Percentiles rank a stretch among this genome's conserved stretches.
phyloP scores from a whole-genome alignment of 2,329 filamentous ascomycete species.

The Talaromyces sp. region DNA sequence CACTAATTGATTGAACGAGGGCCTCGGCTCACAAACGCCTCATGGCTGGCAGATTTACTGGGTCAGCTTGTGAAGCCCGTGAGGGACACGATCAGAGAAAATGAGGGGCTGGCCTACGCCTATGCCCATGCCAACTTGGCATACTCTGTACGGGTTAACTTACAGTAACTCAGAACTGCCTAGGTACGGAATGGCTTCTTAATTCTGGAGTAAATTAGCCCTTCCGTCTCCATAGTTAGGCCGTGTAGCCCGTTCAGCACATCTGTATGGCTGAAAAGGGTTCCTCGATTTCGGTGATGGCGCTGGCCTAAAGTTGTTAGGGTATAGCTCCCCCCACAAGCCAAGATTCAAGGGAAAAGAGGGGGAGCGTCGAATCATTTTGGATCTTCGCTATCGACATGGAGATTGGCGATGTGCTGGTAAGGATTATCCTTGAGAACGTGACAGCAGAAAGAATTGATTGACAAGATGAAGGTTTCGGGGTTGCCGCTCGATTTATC shows the following conservation, averaged over 20 bases:
- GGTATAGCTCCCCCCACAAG: constrained; percentile 5
- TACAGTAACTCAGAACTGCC: neutral
- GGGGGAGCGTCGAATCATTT: constrained; percentile 1
- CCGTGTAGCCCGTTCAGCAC: neutral
- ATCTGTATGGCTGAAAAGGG: constrained; percentile 5
- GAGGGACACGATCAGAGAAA: neutral
- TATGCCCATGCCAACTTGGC: neutral
- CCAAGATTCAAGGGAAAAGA: neutral
- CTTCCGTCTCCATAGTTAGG: neutral
- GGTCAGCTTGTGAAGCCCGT: neutral
- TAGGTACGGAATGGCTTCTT: neutral
- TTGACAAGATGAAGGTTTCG: neutral
- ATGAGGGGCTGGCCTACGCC: neutral
- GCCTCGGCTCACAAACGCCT: neutral
- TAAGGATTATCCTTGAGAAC: neutral
- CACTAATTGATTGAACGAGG: neutral
- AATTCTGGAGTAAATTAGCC: neutral
- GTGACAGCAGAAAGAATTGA: neutral
- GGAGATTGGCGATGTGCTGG: neutral
- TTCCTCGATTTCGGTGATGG: neutral
- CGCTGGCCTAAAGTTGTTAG: constrained; percentile 1
- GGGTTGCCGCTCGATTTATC: neutral
- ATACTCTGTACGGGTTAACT: no score
- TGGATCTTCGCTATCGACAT: neutral
- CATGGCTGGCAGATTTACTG: neutral